phyloP scores from a whole-genome alignment of 2,329 filamentous ascomycete genomes.

The Alternaria viburni region DNA sequence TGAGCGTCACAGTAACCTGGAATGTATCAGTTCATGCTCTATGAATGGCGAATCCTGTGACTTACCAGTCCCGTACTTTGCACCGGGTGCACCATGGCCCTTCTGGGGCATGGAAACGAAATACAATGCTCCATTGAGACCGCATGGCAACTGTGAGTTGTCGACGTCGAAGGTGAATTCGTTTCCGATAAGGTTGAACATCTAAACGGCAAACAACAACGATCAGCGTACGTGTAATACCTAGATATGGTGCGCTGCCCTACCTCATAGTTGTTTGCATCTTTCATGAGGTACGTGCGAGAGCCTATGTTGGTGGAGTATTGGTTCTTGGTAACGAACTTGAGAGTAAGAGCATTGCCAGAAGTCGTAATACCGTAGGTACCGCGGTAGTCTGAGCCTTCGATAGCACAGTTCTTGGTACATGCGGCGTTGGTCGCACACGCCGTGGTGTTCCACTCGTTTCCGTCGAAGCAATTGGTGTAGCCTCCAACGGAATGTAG shows the following conservation, averaged over 20 bases:
- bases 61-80: slow-evolving; percentile 60
- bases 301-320: slow-evolving; percentile 49
- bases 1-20: slow-evolving; percentile 50
- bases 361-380: slow-evolving; percentile 59
- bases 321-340: slow-evolving; percentile 62
- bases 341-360: slow-evolving; percentile 60
- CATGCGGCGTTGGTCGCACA: slow-evolving; percentile 50
- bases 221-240: background rate
- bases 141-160: slow-evolving; percentile 67
- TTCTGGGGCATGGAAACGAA: slow-evolving; percentile 63
- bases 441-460: slow-evolving; percentile 50
- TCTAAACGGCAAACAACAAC: slow-evolving; percentile 7
- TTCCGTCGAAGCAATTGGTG: slow-evolving; percentile 58
- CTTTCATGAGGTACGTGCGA: slow-evolving; percentile 46
- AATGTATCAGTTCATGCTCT: background rate
- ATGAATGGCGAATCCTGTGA: background rate
- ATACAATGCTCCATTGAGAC: slow-evolving; percentile 64
- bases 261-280: slow-evolving; percentile 33
- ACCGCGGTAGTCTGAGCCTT: slow-evolving; percentile 51
- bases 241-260: no score
- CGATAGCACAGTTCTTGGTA: slow-evolving; percentile 51
- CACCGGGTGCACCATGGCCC: slow-evolving; percentile 55
- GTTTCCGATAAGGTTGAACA: slow-evolving; percentile 44
- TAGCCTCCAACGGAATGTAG: slow-evolving; percentile 52
- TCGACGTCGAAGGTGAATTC: slow-evolving; percentile 48